These are phyloP conservation scores for Cyberlindnera mycetangii DNA, from an alignment of 805 yeast species.

Conservation along the genomic window DNA sequence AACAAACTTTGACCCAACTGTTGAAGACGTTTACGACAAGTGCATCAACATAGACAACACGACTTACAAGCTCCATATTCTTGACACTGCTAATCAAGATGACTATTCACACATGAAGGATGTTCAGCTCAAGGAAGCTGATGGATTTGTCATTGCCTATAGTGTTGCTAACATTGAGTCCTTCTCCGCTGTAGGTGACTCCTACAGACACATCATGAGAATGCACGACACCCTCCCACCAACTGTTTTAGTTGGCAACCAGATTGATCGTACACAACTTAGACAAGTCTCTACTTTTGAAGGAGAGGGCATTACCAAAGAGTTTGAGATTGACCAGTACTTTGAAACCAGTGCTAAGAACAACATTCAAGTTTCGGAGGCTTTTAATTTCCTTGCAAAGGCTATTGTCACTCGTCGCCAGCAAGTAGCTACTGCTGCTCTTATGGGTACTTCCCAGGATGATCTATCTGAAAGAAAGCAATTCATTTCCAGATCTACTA, in stretches of 20 bases:
- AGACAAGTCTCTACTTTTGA: slow-evolving; percentile 18
- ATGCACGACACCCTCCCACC: slow-evolving; percentile 20
- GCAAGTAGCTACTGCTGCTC: neutral
- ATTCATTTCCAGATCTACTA: neutral
- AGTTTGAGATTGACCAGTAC: slow-evolving; percentile 14
- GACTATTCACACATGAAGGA: slow-evolving; percentile 72
- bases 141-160: slow-evolving; percentile 23
- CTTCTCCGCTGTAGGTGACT: slow-evolving; percentile 12
- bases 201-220: slow-evolving; percentile 21
- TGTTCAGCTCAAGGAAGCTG: slow-evolving; percentile 26
- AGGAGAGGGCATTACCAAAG: slow-evolving; percentile 17
- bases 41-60: slow-evolving; percentile 53
- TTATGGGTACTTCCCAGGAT: neutral
- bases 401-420: neutral
- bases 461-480: neutral
- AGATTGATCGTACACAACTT: slow-evolving; percentile 9
- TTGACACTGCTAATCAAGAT: slow-evolving; percentile 81
- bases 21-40: slow-evolving; percentile 63
- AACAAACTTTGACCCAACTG: slow-evolving; percentile 64
- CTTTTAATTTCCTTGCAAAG: slow-evolving; percentile 14
- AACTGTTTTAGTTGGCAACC: slow-evolving; percentile 19
- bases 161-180: slow-evolving; percentile 16
- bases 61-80: slow-evolving; percentile 50
- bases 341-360: slow-evolving; percentile 23
- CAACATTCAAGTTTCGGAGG: slow-evolving; percentile 16